phyloP scores from a whole-genome alignment of 2,329 filamentous ascomycete species.

The Thelonectria discophora region DNA sequence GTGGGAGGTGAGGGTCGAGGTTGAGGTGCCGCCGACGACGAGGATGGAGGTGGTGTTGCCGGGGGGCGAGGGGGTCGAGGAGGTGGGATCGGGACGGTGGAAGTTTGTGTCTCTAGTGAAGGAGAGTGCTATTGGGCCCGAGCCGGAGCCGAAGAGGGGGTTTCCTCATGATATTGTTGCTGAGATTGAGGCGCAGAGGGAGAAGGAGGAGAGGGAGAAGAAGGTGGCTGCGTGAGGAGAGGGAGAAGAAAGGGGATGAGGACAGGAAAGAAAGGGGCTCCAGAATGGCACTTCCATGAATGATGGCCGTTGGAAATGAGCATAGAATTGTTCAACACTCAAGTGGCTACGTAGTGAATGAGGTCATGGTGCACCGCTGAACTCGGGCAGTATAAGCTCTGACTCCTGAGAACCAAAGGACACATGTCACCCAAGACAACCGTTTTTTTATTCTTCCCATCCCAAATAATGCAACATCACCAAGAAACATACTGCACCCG shows the following conservation, averaged over 20 bases:
- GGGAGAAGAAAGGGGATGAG: too few relatives aligned
- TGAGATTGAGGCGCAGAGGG: conserved; percentile 10
- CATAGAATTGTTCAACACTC: too few relatives aligned
- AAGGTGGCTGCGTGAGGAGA: not conserved
- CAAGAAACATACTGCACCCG: not conserved
- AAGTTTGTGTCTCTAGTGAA: conserved; percentile 22
- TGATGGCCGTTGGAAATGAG: too few relatives aligned
- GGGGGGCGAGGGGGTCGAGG: not conserved
- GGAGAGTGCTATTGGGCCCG: conserved; percentile 6
- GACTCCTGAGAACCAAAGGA: too few relatives aligned
- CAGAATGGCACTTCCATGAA: too few relatives aligned
- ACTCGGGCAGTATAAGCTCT: too few relatives aligned
- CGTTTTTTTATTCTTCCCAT: not conserved
- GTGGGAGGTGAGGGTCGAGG: conserved; percentile 2
- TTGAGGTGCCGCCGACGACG: conserved; percentile 32
- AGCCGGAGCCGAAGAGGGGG: conserved; percentile 10
- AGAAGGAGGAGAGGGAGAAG: conserved; percentile 6
- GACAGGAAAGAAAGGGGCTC: too few relatives aligned
- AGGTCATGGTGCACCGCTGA: too few relatives aligned
- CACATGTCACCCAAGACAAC: too few relatives aligned
- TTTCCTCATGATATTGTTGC: conserved; percentile 20
- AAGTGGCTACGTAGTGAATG: too few relatives aligned
- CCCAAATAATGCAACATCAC: not conserved
- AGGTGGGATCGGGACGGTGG: conserved; percentile 36
- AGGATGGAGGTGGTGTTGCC: conserved; percentile 37